These are phyloP conservation scores for Phytophthora uliginosa DNA, from an alignment of 352 stramenopile genomes.

Conservation along the genomic window DNA sequence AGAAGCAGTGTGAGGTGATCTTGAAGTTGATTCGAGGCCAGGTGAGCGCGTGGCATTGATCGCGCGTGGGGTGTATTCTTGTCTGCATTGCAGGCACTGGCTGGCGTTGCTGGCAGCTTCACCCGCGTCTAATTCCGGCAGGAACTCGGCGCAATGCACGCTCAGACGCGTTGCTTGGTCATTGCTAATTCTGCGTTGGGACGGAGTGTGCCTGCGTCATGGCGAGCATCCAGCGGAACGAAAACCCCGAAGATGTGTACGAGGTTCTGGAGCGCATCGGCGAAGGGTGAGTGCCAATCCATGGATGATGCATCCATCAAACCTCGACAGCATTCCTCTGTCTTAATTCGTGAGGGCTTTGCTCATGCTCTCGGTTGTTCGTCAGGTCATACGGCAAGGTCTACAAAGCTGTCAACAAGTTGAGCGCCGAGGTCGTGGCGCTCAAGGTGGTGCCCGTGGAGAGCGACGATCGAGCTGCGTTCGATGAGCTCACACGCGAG, in stretches of 20 bases:
- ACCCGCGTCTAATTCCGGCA: constrained; percentile 26
- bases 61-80: constrained; percentile 27
- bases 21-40: constrained; percentile 23
- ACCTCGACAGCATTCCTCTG: not conserved
- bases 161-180: not conserved
- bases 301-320: constrained; percentile 9
- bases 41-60: constrained; percentile 3
- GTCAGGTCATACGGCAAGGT: constrained; percentile 84
- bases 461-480: constrained; percentile 64
- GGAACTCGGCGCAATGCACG: constrained; percentile 5
- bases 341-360: constrained; percentile 12
- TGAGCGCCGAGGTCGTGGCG: constrained; percentile 72
- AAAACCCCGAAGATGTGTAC: constrained; percentile 78
- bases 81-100: constrained; percentile 13
- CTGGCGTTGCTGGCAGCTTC: not conserved
- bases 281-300: constrained; percentile 55
- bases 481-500: constrained; percentile 82
- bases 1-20: constrained; percentile 1
- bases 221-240: constrained; percentile 71
- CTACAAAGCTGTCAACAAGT: constrained; percentile 80
- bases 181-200: constrained; percentile 28
- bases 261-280: constrained; percentile 83
- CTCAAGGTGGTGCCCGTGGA: constrained; percentile 91
- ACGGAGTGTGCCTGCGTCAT: constrained; percentile 38
- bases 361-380: constrained; percentile 14